Base-by-base conservation (phyloP, 139 green algal species). In the Nannochloris sp. region DNA sequence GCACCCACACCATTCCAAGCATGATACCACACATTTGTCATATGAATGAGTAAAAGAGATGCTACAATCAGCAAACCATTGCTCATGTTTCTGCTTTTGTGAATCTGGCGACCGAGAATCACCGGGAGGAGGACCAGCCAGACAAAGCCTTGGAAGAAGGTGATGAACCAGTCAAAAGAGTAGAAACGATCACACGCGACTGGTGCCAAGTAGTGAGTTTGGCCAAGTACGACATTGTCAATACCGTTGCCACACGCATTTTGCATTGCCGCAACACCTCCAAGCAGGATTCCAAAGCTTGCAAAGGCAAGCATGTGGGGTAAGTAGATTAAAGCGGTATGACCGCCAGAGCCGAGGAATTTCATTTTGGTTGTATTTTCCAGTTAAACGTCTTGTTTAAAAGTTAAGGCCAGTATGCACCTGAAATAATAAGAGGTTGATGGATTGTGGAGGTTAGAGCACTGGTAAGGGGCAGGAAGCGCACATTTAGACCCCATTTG, bases 261-360 rank as follows among this genome's bases (percentile, higher is more conserved):
- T 47, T 73, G 66, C 55, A 67, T 67, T 15, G 66, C 37, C 5
- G 70, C 54, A 15, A 77, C 62, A 31, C 64, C 54, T 13, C 55
- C 70, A 31, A 77, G 61, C 34, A 77, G 64, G 54, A 77, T 74
- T 59, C 27, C 63, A n/a, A 75, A 75, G n/a, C 66, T 54, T 35
- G 13, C 12, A 25, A 54, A 54, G 12, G 15, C 15, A 9, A 54
- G 45, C 12, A 54, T 10, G 45, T 25, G 12, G 12, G 13, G 6
- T 23, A 15, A 6, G 24, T 29, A 29, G 45, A 54, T 54, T 15
- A 54, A 15, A 15, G 6, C 13, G n/a, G 12, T 54, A 30, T 25
- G 45, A 6, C 45, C 12, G n/a, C 24, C 6, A 8, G 6, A 29
- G n/a, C 15, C 45, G 24, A 54, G 12, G 15, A 54, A 54, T 25